A percentile compares a stretch with the other conserved stretches of the same genome.
Conservation (phyloP, 495 filamentous ascomycete genomes). For the Stereocaulon alpinum region DNA sequence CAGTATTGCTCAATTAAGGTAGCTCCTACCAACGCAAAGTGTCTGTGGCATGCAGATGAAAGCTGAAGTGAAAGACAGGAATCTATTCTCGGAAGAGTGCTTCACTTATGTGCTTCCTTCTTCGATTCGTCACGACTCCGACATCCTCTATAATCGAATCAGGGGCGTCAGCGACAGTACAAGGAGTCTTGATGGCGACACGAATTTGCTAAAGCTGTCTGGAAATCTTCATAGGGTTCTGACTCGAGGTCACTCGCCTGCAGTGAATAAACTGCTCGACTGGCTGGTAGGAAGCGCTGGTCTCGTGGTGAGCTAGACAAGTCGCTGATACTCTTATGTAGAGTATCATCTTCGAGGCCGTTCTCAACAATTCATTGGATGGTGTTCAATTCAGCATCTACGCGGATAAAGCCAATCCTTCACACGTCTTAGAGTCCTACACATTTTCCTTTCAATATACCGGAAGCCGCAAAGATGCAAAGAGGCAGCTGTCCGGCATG, state of each 20-base stretch:
- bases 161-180: neutral
- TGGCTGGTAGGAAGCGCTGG: slow-evolving; percentile 30
- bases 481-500: slow-evolving; percentile 27
- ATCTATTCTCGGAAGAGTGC: neutral
- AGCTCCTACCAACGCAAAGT: neutral
- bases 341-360: slow-evolving; percentile 37
- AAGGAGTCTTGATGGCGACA: neutral
- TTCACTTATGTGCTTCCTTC: neutral
- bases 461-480: slow-evolving; percentile 11
- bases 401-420: slow-evolving; percentile 28
- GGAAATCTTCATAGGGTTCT: slow-evolving; percentile 30
- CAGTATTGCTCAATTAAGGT: slow-evolving; percentile 1
- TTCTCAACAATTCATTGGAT: slow-evolving; percentile 31
- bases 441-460: slow-evolving; percentile 42
- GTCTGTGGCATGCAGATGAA: neutral
- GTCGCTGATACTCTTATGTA: slow-evolving; percentile 24
- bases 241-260: slow-evolving; percentile 24
- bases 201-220: neutral
- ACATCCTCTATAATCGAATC: neutral
- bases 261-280: slow-evolving; percentile 35
- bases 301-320: neutral
- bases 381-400: slow-evolving; percentile 38
- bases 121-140: neutral
- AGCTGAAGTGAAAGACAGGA: neutral
- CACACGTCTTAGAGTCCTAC: slow-evolving; percentile 39